phyloP scores from a whole-genome alignment of 2,329 filamentous ascomycete species.

The Arthroderma sp. region DNA sequence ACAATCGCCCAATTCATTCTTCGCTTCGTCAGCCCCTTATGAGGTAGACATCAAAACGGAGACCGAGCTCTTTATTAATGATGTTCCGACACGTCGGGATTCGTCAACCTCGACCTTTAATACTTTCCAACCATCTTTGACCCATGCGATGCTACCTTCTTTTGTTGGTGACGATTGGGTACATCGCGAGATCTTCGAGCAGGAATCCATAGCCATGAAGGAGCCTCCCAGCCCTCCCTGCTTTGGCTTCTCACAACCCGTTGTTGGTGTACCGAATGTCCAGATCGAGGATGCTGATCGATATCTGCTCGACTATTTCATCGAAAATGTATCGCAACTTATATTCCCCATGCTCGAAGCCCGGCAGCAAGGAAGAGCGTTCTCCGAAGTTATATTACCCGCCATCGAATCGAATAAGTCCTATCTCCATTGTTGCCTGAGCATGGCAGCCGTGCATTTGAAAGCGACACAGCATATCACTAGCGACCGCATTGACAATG shows the following conservation, averaged over 20 bases:
- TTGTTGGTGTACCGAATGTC: constrained; percentile 40
- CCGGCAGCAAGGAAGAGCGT: constrained; percentile 71
- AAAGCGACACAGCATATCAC: constrained; percentile 56
- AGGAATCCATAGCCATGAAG: constrained; percentile 51
- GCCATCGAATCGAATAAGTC: constrained; percentile 82
- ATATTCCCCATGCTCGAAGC: constrained; percentile 88
- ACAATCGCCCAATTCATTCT: constrained; percentile 45
- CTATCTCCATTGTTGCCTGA: constrained; percentile 91
- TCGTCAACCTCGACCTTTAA: constrained; percentile 86
- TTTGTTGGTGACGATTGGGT: constrained; percentile 57
- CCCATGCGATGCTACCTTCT: constrained; percentile 52
- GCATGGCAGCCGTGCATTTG: constrained; percentile 81
- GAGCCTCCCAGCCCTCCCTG: constrained; percentile 62
- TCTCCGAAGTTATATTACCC: constrained; percentile 70
- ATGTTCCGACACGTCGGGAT: constrained; percentile 71
- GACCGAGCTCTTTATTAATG: constrained; percentile 83
- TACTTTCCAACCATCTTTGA: constrained; percentile 69
- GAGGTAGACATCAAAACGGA: constrained; percentile 96
- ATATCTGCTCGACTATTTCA: constrained; percentile 76
- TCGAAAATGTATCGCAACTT: constrained; percentile 71
- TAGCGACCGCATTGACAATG: constrained; percentile 65
- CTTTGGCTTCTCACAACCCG: constrained; percentile 65
- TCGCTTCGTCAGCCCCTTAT: constrained; percentile 55
- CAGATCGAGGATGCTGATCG: constrained; percentile 75
- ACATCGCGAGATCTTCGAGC: constrained; percentile 56